Evolutionary conservation across 2,329 filamentous ascomycete species (phyloP).

Genomic region (Conoideocrella luteorostrata): DNA sequence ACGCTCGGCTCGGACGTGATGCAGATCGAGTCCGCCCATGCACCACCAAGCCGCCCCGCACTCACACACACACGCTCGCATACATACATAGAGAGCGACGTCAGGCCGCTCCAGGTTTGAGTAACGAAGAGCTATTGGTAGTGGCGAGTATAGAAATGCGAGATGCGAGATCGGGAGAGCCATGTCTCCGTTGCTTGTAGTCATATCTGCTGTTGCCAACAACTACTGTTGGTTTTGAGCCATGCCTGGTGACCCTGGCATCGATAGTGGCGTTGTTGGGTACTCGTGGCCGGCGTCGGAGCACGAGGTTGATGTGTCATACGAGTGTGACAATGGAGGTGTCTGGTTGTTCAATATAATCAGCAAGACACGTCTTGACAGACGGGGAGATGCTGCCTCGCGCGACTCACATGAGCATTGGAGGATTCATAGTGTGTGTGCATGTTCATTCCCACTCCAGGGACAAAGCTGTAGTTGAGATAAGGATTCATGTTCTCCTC

Average conservation of each 20-base stretch:
- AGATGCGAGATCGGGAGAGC: no score
- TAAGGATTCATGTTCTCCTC: slow-evolving; percentile 58
- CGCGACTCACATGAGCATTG: slow-evolving; percentile 67
- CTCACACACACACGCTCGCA: no score
- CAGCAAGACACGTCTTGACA: slow-evolving; percentile 41
- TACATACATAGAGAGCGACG: no score
- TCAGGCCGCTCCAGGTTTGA: no score
- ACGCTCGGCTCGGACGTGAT: no score
- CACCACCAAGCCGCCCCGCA: no score
- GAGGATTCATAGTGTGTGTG: slow-evolving; percentile 59
- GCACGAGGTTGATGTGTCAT: slow-evolving; percentile 59
- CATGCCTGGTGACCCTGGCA: slow-evolving; percentile 60
- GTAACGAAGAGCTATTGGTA: no score
- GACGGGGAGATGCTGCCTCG: slow-evolving; percentile 32
- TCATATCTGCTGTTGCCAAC: no score
- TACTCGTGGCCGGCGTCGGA: slow-evolving; percentile 58
- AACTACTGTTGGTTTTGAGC: slow-evolving; percentile 20
- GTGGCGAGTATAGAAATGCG: no score
- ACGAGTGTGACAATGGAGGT: slow-evolving; percentile 69
- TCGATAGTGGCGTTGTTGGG: slow-evolving; percentile 66
- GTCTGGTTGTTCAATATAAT: slow-evolving; percentile 49
- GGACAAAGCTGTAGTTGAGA: slow-evolving; percentile 61
- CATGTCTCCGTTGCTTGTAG: no score
- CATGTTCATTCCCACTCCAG: slow-evolving; percentile 56
- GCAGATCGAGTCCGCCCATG: no score